Evolutionary conservation across 2,329 filamentous ascomycete species (phyloP), one percentile per base, ranked within the genome.

Genomic region (Fusarium papillatum): DNA sequence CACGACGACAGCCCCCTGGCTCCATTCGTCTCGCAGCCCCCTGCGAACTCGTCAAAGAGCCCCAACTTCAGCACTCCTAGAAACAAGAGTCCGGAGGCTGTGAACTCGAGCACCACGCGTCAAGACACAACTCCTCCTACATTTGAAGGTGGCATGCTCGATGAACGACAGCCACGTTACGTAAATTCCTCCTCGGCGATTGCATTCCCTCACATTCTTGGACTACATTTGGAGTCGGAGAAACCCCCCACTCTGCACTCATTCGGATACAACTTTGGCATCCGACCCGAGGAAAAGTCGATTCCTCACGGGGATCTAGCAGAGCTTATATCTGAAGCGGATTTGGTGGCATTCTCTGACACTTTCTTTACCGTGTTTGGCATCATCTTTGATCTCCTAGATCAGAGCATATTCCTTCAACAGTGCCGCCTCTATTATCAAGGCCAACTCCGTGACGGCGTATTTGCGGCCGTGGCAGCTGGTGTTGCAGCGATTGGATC

Each of bases 401-500:
- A 76, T 38, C 57, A 64, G 6, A 48, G 14, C 26, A 71, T 66
- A 48, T 78, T 72, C 65, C 22, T 53, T 9, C 64, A 59, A 48
- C 74, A 72, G 63, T 78, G 74, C 43, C 69, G 63, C n/a, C 69
- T 71, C 13, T 79, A 78, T 38, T 78, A 74, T 48, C 69, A 68
- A 60, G 68, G 66, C 46, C 64, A 46, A 38, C 65, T 65, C 24
- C 69, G 62, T n/a, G 53, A 46, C 64, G 39, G 39, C 13, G 72
- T 76, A 22, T 78, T 79, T 68, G 72, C 57, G 4, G 76, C 76
- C 19, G 68, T 78, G 17, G 77, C 72, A 24, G 77, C 76, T 46
- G 77, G 76, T 31, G 72, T 79, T 14, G 77, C 71, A 13, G 76
- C 77, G 41, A 71, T 79, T n/a, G 77, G 77, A 13, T 79, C 77